phyloP scores from a whole-genome alignment of 306 rosid genomes.

The Inga laurina region DNA sequence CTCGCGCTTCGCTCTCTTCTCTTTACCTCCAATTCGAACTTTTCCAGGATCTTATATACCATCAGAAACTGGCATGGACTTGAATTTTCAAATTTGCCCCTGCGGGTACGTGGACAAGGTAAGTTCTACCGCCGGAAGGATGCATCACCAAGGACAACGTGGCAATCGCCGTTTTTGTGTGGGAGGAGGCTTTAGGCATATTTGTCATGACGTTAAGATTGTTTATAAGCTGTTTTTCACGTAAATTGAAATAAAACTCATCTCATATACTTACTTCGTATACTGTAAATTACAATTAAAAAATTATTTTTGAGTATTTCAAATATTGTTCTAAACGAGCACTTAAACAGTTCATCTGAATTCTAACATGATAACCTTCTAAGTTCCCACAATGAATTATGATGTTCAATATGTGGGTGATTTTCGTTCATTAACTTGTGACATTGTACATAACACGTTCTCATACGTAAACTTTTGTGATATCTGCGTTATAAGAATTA shows the following conservation, averaged over 20 bases:
- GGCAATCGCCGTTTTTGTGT: background rate
- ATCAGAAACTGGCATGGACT: background rate
- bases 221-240: too few species aligned
- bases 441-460: background rate
- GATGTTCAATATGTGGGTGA: background rate
- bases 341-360: background rate
- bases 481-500: background rate
- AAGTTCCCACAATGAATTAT: background rate
- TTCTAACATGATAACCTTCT: background rate
- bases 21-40: background rate
- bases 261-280: too few species aligned
- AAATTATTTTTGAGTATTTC: too few species aligned
- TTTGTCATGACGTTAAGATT: too few species aligned
- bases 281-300: too few species aligned
- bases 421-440: background rate
- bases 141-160: too few species aligned
- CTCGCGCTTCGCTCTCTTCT: background rate
- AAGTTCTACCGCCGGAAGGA: background rate
- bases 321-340: too few species aligned
- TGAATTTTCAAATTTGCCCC: slow-evolving; percentile 1
- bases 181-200: background rate
- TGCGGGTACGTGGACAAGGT: background rate
- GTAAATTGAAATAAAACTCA: too few species aligned
- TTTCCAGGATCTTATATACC: background rate
- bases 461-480: background rate